phyloP scores from a whole-genome alignment of 2,329 filamentous ascomycete species.

The Cladobotryum mycophilum region DNA sequence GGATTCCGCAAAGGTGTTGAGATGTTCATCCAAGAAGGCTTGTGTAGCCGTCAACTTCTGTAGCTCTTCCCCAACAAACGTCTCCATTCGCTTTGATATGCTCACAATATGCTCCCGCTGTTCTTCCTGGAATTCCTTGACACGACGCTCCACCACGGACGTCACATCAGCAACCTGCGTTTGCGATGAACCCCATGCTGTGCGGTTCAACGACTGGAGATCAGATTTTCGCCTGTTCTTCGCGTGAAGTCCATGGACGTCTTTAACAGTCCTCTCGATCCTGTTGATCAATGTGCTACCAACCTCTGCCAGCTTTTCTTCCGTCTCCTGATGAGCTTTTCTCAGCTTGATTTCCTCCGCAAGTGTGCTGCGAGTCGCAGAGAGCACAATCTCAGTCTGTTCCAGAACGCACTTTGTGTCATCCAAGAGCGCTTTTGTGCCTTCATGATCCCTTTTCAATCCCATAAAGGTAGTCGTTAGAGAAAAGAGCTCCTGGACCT shows the following conservation, averaged over 20 bases:
- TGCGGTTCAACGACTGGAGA: conserved; percentile 71
- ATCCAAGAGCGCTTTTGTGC: conserved; percentile 63
- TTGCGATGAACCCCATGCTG: conserved; percentile 72
- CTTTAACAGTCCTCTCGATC: conserved; percentile 67
- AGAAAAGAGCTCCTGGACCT: conserved; percentile 84
- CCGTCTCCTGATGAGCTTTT: conserved; percentile 80
- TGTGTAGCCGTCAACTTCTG: conserved; percentile 65
- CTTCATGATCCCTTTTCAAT: conserved; percentile 84
- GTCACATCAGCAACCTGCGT: conserved; percentile 72
- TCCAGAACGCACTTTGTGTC: conserved; percentile 76
- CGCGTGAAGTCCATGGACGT: conserved; percentile 74
- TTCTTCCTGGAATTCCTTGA: conserved; percentile 64
- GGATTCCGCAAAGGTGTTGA: conserved; percentile 60
- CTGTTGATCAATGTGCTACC: conserved; percentile 73
- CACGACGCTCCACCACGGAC: conserved; percentile 64
- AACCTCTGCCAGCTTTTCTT: conserved; percentile 66
- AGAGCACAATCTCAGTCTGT: conserved; percentile 79
- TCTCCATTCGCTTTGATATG: conserved; percentile 66
- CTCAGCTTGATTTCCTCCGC: conserved; percentile 74
- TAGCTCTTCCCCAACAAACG: conserved; percentile 71
- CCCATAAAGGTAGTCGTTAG: conserved; percentile 82
- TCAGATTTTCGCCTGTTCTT: conserved; percentile 84
- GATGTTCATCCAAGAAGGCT: conserved; percentile 62
- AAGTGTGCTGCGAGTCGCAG: conserved; percentile 67
- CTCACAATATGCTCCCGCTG: conserved; percentile 65